Conservation (phyloP, 371 early-diverging fungal species). For the Gilbertella persicaria region DNA sequence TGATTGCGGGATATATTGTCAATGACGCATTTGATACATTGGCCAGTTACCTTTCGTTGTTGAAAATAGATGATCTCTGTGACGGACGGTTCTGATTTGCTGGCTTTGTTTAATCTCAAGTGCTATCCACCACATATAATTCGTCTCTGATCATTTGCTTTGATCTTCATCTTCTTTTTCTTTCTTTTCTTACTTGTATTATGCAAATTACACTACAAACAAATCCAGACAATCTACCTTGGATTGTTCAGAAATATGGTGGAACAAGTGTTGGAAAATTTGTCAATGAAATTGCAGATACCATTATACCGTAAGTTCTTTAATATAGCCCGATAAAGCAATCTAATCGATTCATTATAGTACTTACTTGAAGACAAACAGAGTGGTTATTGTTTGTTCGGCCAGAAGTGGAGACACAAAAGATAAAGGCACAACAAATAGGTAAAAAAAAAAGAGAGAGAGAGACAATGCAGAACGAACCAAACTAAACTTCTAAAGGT, state of each 20-base stretch:
- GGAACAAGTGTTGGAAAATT: constrained; percentile 90
- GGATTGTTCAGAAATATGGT: constrained; percentile 87
- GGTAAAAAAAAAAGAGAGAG: constrained; percentile 27
- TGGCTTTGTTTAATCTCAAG: constrained; percentile 9
- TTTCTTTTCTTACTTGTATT: neutral
- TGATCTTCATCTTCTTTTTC: constrained; percentile 2
- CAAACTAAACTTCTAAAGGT: constrained; percentile 21
- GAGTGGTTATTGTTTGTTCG: constrained; percentile 81
- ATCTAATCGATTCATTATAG: constrained; percentile 13
- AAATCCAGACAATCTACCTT: constrained; percentile 44
- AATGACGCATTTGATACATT: no score
- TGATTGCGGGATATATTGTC: no score
- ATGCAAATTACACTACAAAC: constrained; percentile 16
- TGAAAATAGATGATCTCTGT: constrained; percentile 22
- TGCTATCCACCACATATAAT: constrained; percentile 3
- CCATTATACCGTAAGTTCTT: constrained; percentile 61
- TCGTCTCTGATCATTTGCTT: neutral
- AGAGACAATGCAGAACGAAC: neutral
- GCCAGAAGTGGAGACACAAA: constrained; percentile 81
- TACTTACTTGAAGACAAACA: constrained; percentile 48
- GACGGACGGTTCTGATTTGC: constrained; percentile 22
- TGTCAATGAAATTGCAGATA: constrained; percentile 54
- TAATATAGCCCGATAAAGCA: no score
- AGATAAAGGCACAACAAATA: constrained; percentile 76
- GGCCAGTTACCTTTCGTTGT: neutral